Evolutionary conservation across 805 yeast genomes (phyloP), one percentile per base, ranked within the genome.

Genomic region (Debaryomyces hansenii): DNA sequence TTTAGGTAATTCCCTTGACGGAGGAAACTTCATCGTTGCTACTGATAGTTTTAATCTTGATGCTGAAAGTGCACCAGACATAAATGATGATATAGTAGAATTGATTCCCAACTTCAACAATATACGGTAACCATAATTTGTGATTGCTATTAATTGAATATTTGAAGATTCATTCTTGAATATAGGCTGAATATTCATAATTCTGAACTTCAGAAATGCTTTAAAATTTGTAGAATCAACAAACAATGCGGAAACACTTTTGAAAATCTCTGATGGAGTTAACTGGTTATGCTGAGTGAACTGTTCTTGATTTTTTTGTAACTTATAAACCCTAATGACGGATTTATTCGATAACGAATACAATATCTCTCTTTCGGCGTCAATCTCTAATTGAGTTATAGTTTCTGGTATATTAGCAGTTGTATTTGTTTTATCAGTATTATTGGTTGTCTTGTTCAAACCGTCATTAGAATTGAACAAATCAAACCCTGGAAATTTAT

Each of bases 271-370:
- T 15, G 67, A 57, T 1, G 82, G 77, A 10, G 72, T 64, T 41
- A 79, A 69, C 34, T 66, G 65, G 41, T 64, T 63, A 18, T 61
- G 67, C 40, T 64, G 68, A 34, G 62, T 54, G 52, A 63, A 68
- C 54, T 48, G 74, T 56, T 74, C 75, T 40, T 62, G 56, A 67
- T 75, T 61, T n/a, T 63, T 57, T 12, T 70, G 72, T 50, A 88
- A 72, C 58, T 79, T 78, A 64, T 90, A 92, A 3, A 89, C 88
- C 56, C 95, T 79, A 16, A 94, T 81, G n/a, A 82, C 78, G 0
- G 97, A 90, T 47, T 78, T 82, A 18, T 90, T 84, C 0, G 97
- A 87, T 40, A 94, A 75, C 0, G 97, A 80, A 64, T 94, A 94
- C 14, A 94, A 62, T 18, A 88, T 74, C 27, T 82, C 82, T 61